Base-by-base conservation (phyloP, 805 yeast species). In the Kuraishia piskuri region DNA sequence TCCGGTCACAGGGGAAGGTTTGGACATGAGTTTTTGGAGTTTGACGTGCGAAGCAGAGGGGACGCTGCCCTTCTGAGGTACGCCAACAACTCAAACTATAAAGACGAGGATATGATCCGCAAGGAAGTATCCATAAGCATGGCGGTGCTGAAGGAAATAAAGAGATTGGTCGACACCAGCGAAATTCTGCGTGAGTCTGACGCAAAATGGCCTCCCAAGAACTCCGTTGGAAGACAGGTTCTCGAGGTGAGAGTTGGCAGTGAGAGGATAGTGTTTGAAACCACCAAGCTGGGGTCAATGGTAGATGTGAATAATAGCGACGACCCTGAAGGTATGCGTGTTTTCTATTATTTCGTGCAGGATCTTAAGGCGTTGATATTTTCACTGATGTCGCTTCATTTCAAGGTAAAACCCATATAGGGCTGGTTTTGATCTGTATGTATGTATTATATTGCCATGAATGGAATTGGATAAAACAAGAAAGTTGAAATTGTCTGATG, bases 31-130 rank as follows among this genome's bases (percentile, higher is more conserved):
- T 75, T 73, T 54, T 57, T 75, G 9, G 75, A 61, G 51, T 61
- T 59, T 50, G 63, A 61, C 37, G 44, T 61, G 23, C 51, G 61
- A 31, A 55, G 52, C 21, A 51, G 53, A n/a, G 49, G 53, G 1
- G 54, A 52, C 3, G 50, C 54, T 0, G 52, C 57, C 10, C 40
- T 57, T 17, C 21, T 61, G 31, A 61, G 75, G 49, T 75, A 75
- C 56, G 75, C 76, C n/a, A 75, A 75, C 55, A 74, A 72, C 54
- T 72, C 79, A 2, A 72, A 74, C 55, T 75, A 76, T 54, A 63
- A 78, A 54, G 66, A 70, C 37, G 79, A 75, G 49, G 68, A 70
- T 3, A 51, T 68, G 53, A 75, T 76, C 53, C 59, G 67, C 31
- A 75, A 74, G 59, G 69, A 68, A 44, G 70, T 69, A 46, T 56